These are phyloP conservation scores for Melaleuca alternifolia DNA, from an alignment of 345 rosid genomes.

Conservation along the genomic window DNA sequence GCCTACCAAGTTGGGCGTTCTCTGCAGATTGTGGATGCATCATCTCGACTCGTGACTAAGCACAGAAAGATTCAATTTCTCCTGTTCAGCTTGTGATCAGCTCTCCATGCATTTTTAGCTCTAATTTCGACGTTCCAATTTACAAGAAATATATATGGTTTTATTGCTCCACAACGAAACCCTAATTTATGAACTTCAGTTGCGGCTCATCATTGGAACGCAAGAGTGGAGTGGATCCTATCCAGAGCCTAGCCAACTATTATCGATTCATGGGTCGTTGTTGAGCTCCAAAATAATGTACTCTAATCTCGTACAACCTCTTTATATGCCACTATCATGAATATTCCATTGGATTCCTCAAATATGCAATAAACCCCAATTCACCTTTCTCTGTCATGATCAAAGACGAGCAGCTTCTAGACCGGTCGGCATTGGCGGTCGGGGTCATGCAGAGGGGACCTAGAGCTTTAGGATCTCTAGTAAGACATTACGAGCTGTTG, in stretches of 20 bases:
- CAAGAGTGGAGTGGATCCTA: not conserved
- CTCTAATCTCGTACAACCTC: not conserved
- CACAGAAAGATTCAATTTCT: not conserved
- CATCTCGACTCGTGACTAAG: not conserved
- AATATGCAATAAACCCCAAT: not conserved
- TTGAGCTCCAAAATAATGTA: not conserved
- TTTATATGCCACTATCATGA: not conserved
- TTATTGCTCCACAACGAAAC: not conserved
- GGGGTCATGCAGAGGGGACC: not conserved
- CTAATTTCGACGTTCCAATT: not conserved
- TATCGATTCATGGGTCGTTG: not conserved
- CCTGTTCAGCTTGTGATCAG: not conserved
- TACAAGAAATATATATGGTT: too few relatives aligned
- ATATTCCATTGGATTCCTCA: not conserved
- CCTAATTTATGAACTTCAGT: not conserved
- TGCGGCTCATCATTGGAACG: not conserved
- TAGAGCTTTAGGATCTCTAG: not conserved
- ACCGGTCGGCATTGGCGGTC: not conserved
- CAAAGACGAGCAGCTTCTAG: not conserved
- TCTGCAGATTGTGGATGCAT: not conserved
- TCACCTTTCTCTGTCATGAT: not conserved
- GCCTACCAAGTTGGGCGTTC: not conserved
- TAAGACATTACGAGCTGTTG: not conserved
- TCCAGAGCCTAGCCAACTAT: accelerated
- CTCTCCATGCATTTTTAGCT: not conserved